phyloP scores from a whole-genome alignment of 2,329 filamentous ascomycete genomes.

The Chalara sp. region DNA sequence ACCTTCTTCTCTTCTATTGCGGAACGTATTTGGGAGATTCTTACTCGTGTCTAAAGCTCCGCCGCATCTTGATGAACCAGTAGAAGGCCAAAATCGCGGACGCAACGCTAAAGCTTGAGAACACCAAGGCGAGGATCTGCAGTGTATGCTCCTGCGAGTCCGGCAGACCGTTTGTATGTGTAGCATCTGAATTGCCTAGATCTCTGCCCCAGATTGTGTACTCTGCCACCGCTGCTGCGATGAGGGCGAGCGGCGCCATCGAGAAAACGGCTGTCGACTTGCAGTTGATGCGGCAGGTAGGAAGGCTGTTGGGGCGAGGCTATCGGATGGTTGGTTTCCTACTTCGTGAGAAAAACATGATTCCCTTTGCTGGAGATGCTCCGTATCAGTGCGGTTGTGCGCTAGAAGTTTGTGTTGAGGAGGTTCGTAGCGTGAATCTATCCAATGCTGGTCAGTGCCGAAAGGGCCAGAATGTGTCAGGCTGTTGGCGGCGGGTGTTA shows the following conservation, averaged over 20 bases:
- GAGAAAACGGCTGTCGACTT: background rate
- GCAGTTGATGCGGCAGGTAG: too few relatives aligned
- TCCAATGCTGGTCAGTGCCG: too few relatives aligned
- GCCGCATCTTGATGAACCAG: conserved; percentile 69
- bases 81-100: conserved; percentile 53
- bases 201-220: background rate
- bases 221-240: background rate
- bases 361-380: too few relatives aligned
- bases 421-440: too few relatives aligned
- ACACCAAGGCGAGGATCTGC: conserved; percentile 29
- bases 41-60: conserved; percentile 68
- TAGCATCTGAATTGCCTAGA: background rate
- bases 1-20: background rate
- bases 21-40: conserved; percentile 15
- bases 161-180: conserved; percentile 3
- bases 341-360: too few relatives aligned
- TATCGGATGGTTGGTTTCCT: too few relatives aligned
- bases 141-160: conserved; percentile 14
- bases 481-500: too few relatives aligned
- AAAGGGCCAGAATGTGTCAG: too few relatives aligned
- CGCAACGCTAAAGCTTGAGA: conserved; percentile 47
- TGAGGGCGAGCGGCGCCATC: background rate
- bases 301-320: too few relatives aligned
- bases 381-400: too few relatives aligned
- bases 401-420: too few relatives aligned